phyloP scores from a whole-genome alignment of 768 basidiomycete species.

The Calvatia gigantea region DNA sequence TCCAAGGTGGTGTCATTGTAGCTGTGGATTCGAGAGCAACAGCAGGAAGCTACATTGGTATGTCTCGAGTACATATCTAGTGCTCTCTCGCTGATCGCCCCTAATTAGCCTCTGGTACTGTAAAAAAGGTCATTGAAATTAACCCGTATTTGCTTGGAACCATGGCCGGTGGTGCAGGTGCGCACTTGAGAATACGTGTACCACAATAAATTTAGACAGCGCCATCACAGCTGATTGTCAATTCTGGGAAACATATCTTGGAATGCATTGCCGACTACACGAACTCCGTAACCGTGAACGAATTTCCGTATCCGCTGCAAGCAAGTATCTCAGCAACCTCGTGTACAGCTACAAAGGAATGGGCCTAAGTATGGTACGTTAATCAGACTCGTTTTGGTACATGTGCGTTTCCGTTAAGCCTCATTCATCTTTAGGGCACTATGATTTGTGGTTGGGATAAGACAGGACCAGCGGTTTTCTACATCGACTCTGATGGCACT shows the following conservation, averaged over 20 bases:
- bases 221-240: slow-evolving; percentile 78
- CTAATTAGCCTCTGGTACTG: slow-evolving; percentile 82
- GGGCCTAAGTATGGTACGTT: slow-evolving; percentile 95
- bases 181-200: slow-evolving; percentile 21
- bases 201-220: background rate
- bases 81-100: background rate
- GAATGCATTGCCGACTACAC: slow-evolving; percentile 94
- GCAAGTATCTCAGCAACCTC: slow-evolving; percentile 95
- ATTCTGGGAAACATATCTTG: slow-evolving; percentile 99
- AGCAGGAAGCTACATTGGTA: slow-evolving; percentile 95
- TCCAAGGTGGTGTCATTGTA: slow-evolving; percentile 96
- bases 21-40: slow-evolving; percentile 99
- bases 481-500: slow-evolving; percentile 96
- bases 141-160: slow-evolving; percentile 98
- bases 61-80: slow-evolving; percentile 20
- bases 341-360: slow-evolving; percentile 99
- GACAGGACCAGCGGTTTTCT: slow-evolving; percentile 95
- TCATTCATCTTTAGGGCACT: slow-evolving; percentile 62
- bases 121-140: slow-evolving; percentile 99
- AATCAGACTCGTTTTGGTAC: background rate
- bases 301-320: slow-evolving; percentile 98
- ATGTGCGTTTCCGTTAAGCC: background rate
- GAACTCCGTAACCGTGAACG: slow-evolving; percentile 95
- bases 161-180: slow-evolving; percentile 98
- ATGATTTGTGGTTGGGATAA: slow-evolving; percentile 99